A percentile compares a stretch with the other conserved stretches of the same genome.
These are phyloP conservation scores for Plasmodium vivax DNA, from an alignment of 169 alveolate species.

Conservation along the genomic window DNA sequence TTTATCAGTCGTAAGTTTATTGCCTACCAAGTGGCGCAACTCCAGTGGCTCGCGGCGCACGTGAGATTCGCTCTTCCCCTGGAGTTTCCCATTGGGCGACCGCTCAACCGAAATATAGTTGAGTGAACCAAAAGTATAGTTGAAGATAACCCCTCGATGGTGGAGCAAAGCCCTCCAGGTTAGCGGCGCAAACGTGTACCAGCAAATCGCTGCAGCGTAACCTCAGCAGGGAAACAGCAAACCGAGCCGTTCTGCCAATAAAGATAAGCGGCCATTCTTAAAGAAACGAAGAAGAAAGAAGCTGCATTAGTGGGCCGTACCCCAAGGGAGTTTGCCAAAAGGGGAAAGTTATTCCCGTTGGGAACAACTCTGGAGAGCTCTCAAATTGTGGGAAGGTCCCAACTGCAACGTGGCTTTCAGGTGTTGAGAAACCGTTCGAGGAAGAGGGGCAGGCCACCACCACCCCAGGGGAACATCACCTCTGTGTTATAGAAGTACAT, in stretches of 20 bases:
- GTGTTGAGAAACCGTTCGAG: not conserved
- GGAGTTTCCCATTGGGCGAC: not conserved
- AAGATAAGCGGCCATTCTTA: not conserved
- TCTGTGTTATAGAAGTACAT: not conserved
- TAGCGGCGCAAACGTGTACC: not conserved
- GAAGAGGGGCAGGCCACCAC: not conserved
- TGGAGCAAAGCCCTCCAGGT: not conserved
- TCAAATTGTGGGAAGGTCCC: too few relatives aligned
- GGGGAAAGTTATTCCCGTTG: not conserved
- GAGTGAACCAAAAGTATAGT: too few relatives aligned
- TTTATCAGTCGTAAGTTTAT: not conserved
- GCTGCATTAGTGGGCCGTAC: not conserved
- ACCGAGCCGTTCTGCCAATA: not conserved
- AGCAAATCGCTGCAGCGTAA: not conserved
- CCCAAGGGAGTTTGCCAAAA: not conserved
- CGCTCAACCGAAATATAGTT: not conserved
- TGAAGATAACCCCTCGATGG: not conserved
- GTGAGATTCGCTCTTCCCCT: not conserved
- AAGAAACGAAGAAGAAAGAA: not conserved
- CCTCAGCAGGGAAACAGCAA: not conserved
- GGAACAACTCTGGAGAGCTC: not conserved
- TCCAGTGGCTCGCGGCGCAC: not conserved
- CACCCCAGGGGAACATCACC: not conserved
- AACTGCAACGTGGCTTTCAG: not conserved
- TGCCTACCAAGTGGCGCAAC: not conserved